phyloP scores from a whole-genome alignment of 805 yeast genomes.

The Yarrowia phangngaensis region DNA sequence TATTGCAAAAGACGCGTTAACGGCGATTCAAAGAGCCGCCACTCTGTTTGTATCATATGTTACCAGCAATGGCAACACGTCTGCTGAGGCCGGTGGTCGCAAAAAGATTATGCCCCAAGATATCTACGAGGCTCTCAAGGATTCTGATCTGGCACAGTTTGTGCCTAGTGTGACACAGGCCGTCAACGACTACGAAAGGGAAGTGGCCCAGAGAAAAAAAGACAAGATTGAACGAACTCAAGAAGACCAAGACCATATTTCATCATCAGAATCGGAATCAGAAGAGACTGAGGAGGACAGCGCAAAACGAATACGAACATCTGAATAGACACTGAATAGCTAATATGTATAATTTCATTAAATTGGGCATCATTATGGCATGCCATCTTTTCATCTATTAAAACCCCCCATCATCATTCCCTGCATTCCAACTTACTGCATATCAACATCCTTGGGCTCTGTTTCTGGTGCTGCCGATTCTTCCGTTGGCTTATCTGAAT shows the following conservation, averaged over 20 bases:
- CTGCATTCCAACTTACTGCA: not conserved
- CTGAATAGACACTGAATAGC: no score
- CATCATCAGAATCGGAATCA: conserved; percentile 13
- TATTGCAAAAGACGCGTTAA: conserved; percentile 21
- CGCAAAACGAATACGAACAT: not conserved
- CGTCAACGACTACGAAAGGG: conserved; percentile 20
- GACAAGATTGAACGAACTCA: not conserved
- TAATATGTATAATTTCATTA: no score
- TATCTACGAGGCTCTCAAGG: conserved; percentile 12
- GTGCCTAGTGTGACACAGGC: conserved; percentile 14
- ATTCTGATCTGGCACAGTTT: conserved; percentile 19
- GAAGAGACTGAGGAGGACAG: conserved; percentile 7
- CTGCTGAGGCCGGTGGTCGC: conserved; percentile 15
- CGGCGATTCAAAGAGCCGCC: conserved; percentile 21
- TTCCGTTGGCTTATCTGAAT: conserved; percentile 29
- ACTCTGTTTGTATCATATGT: conserved; percentile 23
- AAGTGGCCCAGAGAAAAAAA: conserved; percentile 9
- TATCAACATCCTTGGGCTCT: not conserved
- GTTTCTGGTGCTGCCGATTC: not conserved
- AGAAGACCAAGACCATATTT: conserved; percentile 20
- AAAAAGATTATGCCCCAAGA: conserved; percentile 21
- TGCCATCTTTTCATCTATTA: no score
- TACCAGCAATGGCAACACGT: conserved; percentile 9
- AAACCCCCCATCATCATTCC: no score
- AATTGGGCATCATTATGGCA: no score